These are phyloP conservation scores for Aspergillus sparsus DNA, from an alignment of 495 filamentous ascomycete species.

Conservation along the genomic window DNA sequence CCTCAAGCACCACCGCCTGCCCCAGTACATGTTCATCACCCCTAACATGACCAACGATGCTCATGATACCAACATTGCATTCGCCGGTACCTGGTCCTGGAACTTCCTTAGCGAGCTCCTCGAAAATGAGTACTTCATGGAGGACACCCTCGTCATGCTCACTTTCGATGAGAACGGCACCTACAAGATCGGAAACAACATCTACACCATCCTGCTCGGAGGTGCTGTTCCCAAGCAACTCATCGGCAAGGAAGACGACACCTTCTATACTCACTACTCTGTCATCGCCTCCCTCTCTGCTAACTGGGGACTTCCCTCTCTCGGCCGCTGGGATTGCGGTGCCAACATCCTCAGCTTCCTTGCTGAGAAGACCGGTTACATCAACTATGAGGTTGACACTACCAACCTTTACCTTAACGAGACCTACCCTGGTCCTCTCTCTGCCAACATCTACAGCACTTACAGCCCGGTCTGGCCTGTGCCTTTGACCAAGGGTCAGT, in stretches of 20 bases:
- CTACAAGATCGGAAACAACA: slow-evolving; percentile 55
- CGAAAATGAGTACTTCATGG: slow-evolving; percentile 63
- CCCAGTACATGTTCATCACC: slow-evolving; percentile 74
- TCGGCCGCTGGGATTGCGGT: slow-evolving; percentile 65
- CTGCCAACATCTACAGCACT: slow-evolving; percentile 31
- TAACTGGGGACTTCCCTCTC: slow-evolving; percentile 65
- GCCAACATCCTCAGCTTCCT: slow-evolving; percentile 63
- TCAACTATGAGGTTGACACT: slow-evolving; percentile 42
- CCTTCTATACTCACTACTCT: slow-evolving; percentile 75
- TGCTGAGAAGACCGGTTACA: slow-evolving; percentile 52
- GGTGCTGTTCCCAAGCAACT: slow-evolving; percentile 59
- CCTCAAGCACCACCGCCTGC: slow-evolving; percentile 55
- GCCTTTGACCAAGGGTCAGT: slow-evolving; percentile 42
- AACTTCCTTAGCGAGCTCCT: slow-evolving; percentile 62
- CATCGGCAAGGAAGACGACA: slow-evolving; percentile 61
- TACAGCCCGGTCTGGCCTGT: slow-evolving; percentile 43
- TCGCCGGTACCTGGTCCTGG: slow-evolving; percentile 59
- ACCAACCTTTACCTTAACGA: slow-evolving; percentile 46
- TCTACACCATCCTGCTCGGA: slow-evolving; percentile 63
- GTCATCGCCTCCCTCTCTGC: slow-evolving; percentile 63
- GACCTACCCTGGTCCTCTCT: slow-evolving; percentile 49
- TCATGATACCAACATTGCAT: slow-evolving; percentile 66
- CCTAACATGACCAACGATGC: slow-evolving; percentile 76
- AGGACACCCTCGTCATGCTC: slow-evolving; percentile 63
- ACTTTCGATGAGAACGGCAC: slow-evolving; percentile 69